Conservation (phyloP, 2,329 filamentous ascomycete species). For the Alternaria novae-zelandiae region DNA sequence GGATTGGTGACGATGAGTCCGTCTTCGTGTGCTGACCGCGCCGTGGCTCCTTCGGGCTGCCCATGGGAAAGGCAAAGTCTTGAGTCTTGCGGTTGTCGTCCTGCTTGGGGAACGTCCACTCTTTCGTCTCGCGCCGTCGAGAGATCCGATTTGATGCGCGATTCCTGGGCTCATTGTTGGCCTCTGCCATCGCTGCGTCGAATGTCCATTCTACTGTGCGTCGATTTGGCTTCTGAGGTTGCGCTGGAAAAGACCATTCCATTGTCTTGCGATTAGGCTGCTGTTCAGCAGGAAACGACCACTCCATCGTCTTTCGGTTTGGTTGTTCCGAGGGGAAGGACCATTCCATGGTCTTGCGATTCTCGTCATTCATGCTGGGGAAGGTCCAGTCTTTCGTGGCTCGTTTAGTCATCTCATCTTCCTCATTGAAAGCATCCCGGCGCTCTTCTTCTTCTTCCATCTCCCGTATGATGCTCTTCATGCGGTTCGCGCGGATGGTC, state of each 20-base stretch:
- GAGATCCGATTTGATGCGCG: constrained; percentile 39
- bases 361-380: constrained; percentile 50
- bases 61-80: constrained; percentile 45
- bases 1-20: constrained; percentile 34
- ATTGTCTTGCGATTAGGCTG: constrained; percentile 52
- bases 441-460: constrained; percentile 53
- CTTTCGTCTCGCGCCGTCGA: constrained; percentile 42
- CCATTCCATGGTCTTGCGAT: constrained; percentile 62
- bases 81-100: constrained; percentile 40
- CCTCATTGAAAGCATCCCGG: constrained; percentile 32
- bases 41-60: constrained; percentile 28
- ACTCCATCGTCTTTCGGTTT: constrained; percentile 54
- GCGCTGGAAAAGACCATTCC: constrained; percentile 60
- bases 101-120: constrained; percentile 35
- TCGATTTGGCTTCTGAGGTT: constrained; percentile 47
- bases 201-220: constrained; percentile 58
- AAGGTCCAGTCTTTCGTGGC: constrained; percentile 63
- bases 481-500: constrained; percentile 63
- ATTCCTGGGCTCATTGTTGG: constrained; percentile 41
- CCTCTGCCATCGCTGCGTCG: constrained; percentile 52
- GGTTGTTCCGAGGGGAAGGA: constrained; percentile 53
- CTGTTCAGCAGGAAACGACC: constrained; percentile 52
- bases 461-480: constrained; percentile 55
- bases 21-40: constrained; percentile 18
- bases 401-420: constrained; percentile 43